Evolutionary conservation across 768 basidiomycete species (phyloP).

Genomic region (Tulasnella sp.): DNA sequence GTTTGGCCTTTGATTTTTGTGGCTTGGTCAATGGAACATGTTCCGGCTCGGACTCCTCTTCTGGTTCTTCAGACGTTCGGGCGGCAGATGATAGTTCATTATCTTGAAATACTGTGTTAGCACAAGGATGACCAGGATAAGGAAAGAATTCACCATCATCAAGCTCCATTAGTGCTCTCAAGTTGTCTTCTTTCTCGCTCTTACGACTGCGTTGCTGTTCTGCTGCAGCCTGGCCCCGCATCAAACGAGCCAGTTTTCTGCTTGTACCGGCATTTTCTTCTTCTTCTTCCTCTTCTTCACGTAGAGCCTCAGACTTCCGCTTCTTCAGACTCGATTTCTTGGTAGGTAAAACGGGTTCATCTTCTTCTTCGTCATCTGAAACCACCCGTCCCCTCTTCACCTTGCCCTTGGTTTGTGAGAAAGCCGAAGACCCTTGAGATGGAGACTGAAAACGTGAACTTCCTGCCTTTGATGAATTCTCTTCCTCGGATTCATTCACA

Average conservation of each 20-base stretch:
- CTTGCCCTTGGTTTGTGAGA: slow-evolving; percentile 28
- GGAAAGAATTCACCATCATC: slow-evolving; percentile 44
- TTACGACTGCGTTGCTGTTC: slow-evolving; percentile 21
- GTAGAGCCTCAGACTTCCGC: slow-evolving; percentile 11
- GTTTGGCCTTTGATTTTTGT: slow-evolving; percentile 18
- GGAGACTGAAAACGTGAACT: slow-evolving; percentile 22
- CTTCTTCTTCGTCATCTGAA: slow-evolving; percentile 51
- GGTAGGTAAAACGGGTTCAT: slow-evolving; percentile 25
- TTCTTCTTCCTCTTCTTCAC: slow-evolving; percentile 4
- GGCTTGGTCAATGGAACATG: slow-evolving; percentile 16
- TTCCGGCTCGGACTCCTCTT: slow-evolving; percentile 15
- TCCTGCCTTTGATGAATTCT: slow-evolving; percentile 18
- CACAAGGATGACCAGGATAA: slow-evolving; percentile 16
- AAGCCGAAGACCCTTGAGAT: slow-evolving; percentile 24
- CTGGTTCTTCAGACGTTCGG: slow-evolving; percentile 24
- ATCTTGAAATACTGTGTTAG: slow-evolving; percentile 11
- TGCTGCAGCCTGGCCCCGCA: background rate
- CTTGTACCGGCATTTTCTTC: background rate
- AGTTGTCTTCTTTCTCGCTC: slow-evolving; percentile 22
- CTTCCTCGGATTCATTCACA: too few relatives aligned
- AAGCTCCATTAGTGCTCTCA: slow-evolving; percentile 61
- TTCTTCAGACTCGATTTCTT: slow-evolving; percentile 20
- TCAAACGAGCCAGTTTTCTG: background rate
- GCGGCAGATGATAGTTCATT: slow-evolving; percentile 18
- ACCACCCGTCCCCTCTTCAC: slow-evolving; percentile 51